Conservation (phyloP, 75 land plant species). For the Sequoia sempervirens region DNA sequence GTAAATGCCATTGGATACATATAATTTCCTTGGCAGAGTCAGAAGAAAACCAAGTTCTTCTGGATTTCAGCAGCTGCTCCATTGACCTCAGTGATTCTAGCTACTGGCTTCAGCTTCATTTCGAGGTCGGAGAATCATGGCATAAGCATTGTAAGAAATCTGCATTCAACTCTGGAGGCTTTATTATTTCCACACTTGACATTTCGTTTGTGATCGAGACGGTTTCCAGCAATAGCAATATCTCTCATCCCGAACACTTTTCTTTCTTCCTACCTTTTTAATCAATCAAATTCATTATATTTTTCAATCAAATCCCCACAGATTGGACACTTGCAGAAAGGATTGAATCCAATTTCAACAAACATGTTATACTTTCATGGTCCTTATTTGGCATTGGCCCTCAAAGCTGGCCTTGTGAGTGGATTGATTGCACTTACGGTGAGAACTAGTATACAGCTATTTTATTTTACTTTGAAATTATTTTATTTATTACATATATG, state of each 20-base stretch:
- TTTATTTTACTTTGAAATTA: no score
- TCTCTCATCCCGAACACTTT: background rate
- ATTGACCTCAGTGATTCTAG: constrained; percentile 47
- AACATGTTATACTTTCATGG: constrained; percentile 61
- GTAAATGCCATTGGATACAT: background rate
- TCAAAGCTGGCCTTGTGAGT: constrained; percentile 70
- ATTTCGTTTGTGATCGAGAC: background rate
- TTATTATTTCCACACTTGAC: background rate
- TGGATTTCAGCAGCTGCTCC: constrained; percentile 82
- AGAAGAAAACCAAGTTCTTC: constrained; percentile 46
- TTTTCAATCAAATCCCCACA: constrained; percentile 11
- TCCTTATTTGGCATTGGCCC: constrained; percentile 32
- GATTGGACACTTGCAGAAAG: constrained; percentile 70
- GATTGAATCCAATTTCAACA: constrained; percentile 67
- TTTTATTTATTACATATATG: no score
- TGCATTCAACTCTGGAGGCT: background rate
- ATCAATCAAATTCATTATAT: background rate
- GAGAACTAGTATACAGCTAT: constrained; percentile 9
- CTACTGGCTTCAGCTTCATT: constrained; percentile 44
- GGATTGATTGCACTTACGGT: constrained; percentile 78
- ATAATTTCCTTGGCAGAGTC: constrained; percentile 38
- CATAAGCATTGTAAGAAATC: constrained; percentile 47
- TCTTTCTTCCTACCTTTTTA: background rate
- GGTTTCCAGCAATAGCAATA: background rate
- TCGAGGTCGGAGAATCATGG: constrained; percentile 68